Evolutionary conservation across 2,329 filamentous ascomycete species (phyloP).

Genomic region (Pseudopithomyces chartarum): DNA sequence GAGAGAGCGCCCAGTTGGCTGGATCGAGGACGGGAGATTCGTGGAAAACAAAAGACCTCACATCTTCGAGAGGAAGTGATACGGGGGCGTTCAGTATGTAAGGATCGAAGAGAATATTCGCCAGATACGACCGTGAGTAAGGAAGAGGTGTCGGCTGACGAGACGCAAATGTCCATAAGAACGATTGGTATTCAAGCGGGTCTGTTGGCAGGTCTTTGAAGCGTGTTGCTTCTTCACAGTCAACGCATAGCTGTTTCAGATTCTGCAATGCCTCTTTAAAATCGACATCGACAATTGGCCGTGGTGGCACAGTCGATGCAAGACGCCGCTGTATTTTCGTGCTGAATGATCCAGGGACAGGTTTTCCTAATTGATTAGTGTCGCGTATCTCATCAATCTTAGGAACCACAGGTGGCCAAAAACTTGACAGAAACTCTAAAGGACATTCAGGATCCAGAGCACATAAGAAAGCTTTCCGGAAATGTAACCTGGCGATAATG

Average conservation of each 20-base stretch:
- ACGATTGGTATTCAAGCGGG: constrained; percentile 58
- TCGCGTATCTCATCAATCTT: constrained; percentile 61
- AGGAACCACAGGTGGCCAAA: constrained; percentile 45
- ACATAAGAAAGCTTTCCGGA: constrained; percentile 68
- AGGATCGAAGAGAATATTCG: constrained; percentile 75
- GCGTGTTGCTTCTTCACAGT: constrained; percentile 65
- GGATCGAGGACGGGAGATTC: constrained; percentile 72
- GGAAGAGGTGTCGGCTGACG: constrained; percentile 82
- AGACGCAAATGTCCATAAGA: constrained; percentile 74
- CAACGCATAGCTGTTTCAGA: constrained; percentile 71
- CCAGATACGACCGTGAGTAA: constrained; percentile 80
- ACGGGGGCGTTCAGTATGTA: constrained; percentile 68
- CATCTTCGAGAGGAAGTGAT: constrained; percentile 78
- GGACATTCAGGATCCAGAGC: constrained; percentile 49
- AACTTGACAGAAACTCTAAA: constrained; percentile 29
- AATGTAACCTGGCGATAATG: constrained; percentile 67
- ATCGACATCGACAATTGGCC: constrained; percentile 80
- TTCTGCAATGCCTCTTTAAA: constrained; percentile 74
- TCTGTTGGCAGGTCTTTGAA: constrained; percentile 34
- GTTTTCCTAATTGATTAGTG: constrained; percentile 65
- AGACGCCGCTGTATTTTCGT: constrained; percentile 88
- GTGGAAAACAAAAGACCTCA: constrained; percentile 77
- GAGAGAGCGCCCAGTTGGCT: constrained; percentile 75
- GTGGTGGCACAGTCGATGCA: constrained; percentile 90
- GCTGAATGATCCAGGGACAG: constrained; percentile 81